Percentiles rank a stretch among this genome's conserved stretches.
Conservation (phyloP, 2,329 filamentous ascomycete species). For the Ophiostoma australiae region DNA sequence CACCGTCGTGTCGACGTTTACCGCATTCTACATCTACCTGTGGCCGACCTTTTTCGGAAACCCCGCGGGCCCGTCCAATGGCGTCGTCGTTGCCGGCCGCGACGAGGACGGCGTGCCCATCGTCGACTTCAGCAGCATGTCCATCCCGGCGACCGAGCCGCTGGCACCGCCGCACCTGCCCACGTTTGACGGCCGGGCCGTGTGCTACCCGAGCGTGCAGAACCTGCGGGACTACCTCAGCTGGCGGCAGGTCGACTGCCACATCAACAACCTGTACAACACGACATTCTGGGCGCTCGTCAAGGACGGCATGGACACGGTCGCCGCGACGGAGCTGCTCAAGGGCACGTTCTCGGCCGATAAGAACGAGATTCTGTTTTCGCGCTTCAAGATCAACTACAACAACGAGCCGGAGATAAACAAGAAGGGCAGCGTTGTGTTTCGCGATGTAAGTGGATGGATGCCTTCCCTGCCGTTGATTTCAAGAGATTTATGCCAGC, state of each 20-base stretch:
- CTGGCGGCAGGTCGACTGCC: slow-evolving; percentile 95
- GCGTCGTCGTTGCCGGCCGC: slow-evolving; percentile 12
- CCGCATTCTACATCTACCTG: slow-evolving; percentile 77
- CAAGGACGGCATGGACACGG: slow-evolving; percentile 56
- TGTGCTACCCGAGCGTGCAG: slow-evolving; percentile 76
- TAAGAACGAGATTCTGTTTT: slow-evolving; percentile 95
- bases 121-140: neutral
- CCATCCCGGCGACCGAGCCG: slow-evolving; percentile 36
- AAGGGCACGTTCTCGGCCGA: slow-evolving; percentile 77
- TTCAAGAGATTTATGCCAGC: neutral
- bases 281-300: slow-evolving; percentile 93
- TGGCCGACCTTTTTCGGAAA: slow-evolving; percentile 67
- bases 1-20: slow-evolving; percentile 89
- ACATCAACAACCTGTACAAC: slow-evolving; percentile 98
- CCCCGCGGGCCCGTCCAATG: neutral
- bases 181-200: slow-evolving; percentile 86
- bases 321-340: slow-evolving; percentile 74
- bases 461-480: neutral
- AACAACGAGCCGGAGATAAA: slow-evolving; percentile 92
- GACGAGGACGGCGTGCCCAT: slow-evolving; percentile 14
- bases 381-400: slow-evolving; percentile 87
- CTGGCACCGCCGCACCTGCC: slow-evolving; percentile 72
- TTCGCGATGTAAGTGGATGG: slow-evolving; percentile 61
- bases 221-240: slow-evolving; percentile 93
- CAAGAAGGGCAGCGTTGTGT: slow-evolving; percentile 88